A percentile compares a stretch with the other conserved stretches of the same genome.
Evolutionary conservation across 1,284 basidiomycete species (phyloP).

Genomic region (Porogramme epimiltina): DNA sequence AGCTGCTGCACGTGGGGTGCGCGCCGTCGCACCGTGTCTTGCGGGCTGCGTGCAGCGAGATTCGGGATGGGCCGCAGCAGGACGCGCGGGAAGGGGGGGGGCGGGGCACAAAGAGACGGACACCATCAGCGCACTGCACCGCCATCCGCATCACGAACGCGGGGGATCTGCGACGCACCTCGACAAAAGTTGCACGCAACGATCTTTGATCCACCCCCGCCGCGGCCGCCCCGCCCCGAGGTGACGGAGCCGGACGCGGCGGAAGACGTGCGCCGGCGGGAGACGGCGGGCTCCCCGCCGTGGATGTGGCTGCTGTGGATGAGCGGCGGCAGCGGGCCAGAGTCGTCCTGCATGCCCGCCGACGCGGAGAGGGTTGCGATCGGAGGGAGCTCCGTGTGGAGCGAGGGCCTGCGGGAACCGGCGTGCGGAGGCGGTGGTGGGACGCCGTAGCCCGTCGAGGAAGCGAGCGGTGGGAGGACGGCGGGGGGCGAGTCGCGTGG

Average conservation of each 20-base stretch:
- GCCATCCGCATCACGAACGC: constrained; percentile 7
- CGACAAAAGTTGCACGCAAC: constrained; percentile 84
- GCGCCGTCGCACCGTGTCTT: constrained; percentile 84
- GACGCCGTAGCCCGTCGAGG: constrained; percentile 15
- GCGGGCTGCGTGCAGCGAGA: constrained; percentile 65
- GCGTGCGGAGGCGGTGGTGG: too few relatives aligned
- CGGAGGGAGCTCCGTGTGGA: constrained; percentile 60
- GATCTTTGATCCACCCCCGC: constrained; percentile 74
- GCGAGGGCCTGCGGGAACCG: constrained; percentile 17
- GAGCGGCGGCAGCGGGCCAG: constrained; percentile 20
- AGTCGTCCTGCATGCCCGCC: constrained; percentile 18
- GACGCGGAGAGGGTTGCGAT: constrained; percentile 63
- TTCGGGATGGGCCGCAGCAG: neutral
- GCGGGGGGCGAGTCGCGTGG: constrained; percentile 27
- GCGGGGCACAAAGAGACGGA: constrained; percentile 10
- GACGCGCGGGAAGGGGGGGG: neutral
- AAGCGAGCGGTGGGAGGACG: constrained; percentile 30
- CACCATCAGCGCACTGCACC: neutral
- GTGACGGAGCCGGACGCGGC: constrained; percentile 61
- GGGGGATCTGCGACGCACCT: constrained; percentile 47
- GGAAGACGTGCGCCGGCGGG: constrained; percentile 60
- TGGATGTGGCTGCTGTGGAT: constrained; percentile 7
- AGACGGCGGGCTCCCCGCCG: constrained; percentile 9
- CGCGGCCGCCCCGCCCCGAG: constrained; percentile 11
- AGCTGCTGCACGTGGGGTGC: constrained; percentile 78